phyloP scores from a whole-genome alignment of 306 rosid species.

The Erythrophleum fordii region DNA sequence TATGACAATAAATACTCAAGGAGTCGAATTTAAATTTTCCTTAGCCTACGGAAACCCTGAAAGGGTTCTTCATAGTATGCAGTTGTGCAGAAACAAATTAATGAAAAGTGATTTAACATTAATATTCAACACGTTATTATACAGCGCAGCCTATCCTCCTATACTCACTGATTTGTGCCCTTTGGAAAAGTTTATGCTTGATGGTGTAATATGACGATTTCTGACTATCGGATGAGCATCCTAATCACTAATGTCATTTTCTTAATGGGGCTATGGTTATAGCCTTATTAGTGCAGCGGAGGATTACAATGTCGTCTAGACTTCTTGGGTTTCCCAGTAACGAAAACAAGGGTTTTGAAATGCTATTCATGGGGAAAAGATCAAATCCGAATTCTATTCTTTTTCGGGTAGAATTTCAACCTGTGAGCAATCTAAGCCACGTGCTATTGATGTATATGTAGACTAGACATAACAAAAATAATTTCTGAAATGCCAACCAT shows the following conservation, averaged over 20 bases:
- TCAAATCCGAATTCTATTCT: constrained; percentile 7
- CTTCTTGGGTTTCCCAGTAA: background rate
- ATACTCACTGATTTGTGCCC: constrained; percentile 11
- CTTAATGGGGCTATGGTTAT: background rate
- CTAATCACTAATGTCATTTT: background rate
- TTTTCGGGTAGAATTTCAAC: constrained; percentile 31
- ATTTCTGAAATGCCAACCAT: constrained; percentile 18
- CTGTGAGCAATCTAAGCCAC: constrained; percentile 43
- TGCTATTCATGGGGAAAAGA: constrained; percentile 18
- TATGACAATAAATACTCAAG: too few species aligned
- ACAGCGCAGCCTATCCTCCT: background rate
- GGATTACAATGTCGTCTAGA: background rate
- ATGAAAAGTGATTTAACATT: background rate
- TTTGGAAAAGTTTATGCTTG: constrained; percentile 30
- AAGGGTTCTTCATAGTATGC: background rate
- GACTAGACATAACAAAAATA: background rate
- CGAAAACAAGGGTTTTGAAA: constrained; percentile 22
- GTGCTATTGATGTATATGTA: constrained; percentile 24
- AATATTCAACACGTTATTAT: background rate
- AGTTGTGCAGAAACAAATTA: background rate
- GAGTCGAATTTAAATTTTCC: too few species aligned
- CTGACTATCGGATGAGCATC: background rate
- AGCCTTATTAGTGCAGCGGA: background rate
- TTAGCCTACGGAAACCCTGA: too few species aligned
- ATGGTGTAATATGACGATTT: constrained; percentile 24